phyloP scores from a whole-genome alignment of 768 basidiomycete species.

The Tricholoma saponaceum region DNA sequence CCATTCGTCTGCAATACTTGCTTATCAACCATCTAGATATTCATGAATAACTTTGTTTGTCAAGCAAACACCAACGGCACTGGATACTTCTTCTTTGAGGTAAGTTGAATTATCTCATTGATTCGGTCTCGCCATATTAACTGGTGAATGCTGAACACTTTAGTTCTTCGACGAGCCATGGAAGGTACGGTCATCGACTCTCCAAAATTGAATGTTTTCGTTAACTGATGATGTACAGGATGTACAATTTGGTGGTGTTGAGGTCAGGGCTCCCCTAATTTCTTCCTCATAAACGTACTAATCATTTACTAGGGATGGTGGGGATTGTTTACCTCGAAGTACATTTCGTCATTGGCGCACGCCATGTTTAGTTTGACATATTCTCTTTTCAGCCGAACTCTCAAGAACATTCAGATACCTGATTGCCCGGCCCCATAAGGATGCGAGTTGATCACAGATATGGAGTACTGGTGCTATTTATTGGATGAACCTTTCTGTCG shows the following conservation, averaged over 20 bases:
- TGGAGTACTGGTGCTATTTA: background rate
- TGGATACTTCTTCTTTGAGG: constrained; percentile 87
- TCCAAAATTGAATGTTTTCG: background rate
- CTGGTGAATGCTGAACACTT: constrained; percentile 7
- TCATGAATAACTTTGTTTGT: constrained; percentile 86
- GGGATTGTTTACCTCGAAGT: constrained; percentile 44
- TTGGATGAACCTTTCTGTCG: background rate
- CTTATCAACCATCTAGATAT: constrained; percentile 42
- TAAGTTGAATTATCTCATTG: constrained; percentile 20
- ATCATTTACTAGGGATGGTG: constrained; percentile 36
- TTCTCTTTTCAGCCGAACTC: constrained; percentile 45
- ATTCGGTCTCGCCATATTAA: background rate
- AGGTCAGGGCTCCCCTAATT: constrained; percentile 15
- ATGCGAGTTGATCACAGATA: background rate
- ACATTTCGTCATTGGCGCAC: constrained; percentile 9
- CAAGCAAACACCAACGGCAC: constrained; percentile 79
- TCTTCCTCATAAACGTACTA: background rate
- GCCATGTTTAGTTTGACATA: background rate
- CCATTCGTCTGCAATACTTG: background rate
- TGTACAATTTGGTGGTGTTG: constrained; percentile 74
- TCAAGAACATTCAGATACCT: constrained; percentile 71
- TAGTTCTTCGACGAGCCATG: constrained; percentile 77
- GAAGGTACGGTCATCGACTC: constrained; percentile 50
- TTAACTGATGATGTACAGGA: constrained; percentile 31
- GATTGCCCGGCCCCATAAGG: constrained; percentile 42